Base-by-base conservation (phyloP, 495 filamentous ascomycete species). In the Aspergillus olivimuriae region DNA sequence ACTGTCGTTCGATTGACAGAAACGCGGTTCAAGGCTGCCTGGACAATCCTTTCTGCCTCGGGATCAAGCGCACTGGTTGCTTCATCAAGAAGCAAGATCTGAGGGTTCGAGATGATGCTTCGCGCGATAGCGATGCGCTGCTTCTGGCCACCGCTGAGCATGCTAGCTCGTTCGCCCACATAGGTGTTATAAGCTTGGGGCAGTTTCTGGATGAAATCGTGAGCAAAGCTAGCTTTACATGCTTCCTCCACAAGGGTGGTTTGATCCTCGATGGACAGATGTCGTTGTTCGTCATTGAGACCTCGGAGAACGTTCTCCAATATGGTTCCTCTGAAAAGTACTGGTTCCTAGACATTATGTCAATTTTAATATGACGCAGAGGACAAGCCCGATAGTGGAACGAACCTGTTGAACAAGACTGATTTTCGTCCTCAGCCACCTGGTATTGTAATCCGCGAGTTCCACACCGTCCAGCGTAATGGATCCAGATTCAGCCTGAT, bases 101-200 rank as follows among this genome's bases (percentile, higher is more conserved):
- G 84, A 7, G 87, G 87, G 51, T 91, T 75, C 12, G 75, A 80
- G 16, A 91, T 79, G 33, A 94, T 77, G 15, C 82, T 83, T 36
- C 87, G 72, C 2, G 87, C 86, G 16, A 83, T 57, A 4, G 77
- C 72, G 5, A 85, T 57, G 20, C 81, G 61, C 52, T 84, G 80
- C 24, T 72, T 70, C 44, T 85, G 44, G 57, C 62, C 40, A 49
- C 65, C 36, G 52, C 33, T 44, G 47, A 75, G 54, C 53, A 36
- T 43, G 3, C 32, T n/a, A 0, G 31, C 59, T 14, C 46, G 10
- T 23, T 51, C 56, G 10, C 60, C 57, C 18, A 61, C 46, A 2
- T 45, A 17, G 1, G 60, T 61, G 2, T 48, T 34, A 24, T 58
- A 60, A 2, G 49, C 52, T 14, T 62, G 16, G 1, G 20, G 28